Base-by-base conservation (phyloP, 2,329 filamentous ascomycete species). In the Apiospora phragmitis region DNA sequence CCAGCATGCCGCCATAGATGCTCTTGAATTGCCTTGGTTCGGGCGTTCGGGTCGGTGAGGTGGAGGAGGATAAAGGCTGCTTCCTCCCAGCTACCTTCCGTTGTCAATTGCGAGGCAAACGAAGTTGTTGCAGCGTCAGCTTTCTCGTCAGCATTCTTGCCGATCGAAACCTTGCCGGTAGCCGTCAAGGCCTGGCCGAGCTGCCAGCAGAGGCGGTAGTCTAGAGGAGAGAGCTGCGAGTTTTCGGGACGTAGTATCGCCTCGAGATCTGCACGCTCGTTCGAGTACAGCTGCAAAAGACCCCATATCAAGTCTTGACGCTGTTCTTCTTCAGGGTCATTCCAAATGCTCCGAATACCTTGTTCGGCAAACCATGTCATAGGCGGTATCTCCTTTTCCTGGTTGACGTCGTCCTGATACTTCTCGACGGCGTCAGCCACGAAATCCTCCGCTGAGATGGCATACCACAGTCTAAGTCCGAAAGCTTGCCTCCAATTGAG, bases 401-500 rank as follows among this genome's bases (percentile, higher is more conserved):
- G 88, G 38, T 86, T 83, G 65, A 98, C 85, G 76, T 97, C 94
- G 69, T 91, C 85, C 72, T 90, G 85, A 80, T 94, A 99, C 38
- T 88, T 87, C 59, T 86, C 82, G 5, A 99, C 91, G 3, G 95
- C 95, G 65, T 86, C 84, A 67, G 91, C 89, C 59, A 98, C 86
- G 45, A 90, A 87, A 62, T 94, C 92, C 49, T 90, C 86, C 43
- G 88, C 85, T 2, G 89, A 86, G 51, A 91, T 93, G 62, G 91
- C 91, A 80, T 97, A 99, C 93, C 94, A 98, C 1, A 99, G 85
- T 59, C 95, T 91, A 67, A 99, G 86, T 14, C 94, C 95, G 80
- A 99, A 97, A 0, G 95, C 92, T 78, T 97, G 95, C 80, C 94
- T 91, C 96, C 96, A 99, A 79, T 97, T 93, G 45, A 99, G 86